These are phyloP conservation scores for Trichoderma pleuroti DNA, from an alignment of 2,329 filamentous ascomycete species.

Conservation along the genomic window DNA sequence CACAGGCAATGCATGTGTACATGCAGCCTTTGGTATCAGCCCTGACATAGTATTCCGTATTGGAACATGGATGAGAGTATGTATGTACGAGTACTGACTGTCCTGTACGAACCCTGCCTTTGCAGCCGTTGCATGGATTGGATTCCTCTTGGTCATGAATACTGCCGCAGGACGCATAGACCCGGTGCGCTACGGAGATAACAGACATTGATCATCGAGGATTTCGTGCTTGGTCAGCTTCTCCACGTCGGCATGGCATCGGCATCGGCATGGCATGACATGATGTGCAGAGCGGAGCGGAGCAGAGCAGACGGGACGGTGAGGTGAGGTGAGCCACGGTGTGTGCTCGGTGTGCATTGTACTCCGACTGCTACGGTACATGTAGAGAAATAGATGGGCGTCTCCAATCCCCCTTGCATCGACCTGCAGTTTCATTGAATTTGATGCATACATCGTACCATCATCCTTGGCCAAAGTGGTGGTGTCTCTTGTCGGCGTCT, in stretches of 20 bases:
- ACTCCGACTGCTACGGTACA: background rate
- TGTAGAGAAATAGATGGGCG: background rate
- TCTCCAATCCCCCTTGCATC: background rate
- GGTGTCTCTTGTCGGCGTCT: background rate
- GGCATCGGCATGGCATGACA: background rate
- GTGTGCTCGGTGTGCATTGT: background rate
- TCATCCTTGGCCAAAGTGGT: background rate
- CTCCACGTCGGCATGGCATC: background rate
- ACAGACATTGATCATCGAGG: background rate
- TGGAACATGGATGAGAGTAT: background rate
- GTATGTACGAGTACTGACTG: background rate
- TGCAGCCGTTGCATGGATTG: background rate
- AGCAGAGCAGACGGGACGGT: background rate
- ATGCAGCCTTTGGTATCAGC: background rate
- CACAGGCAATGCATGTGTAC: background rate
- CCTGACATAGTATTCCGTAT: background rate
- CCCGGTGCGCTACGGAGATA: slow-evolving; percentile 2
- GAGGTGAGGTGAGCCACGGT: background rate
- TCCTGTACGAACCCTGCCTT: background rate
- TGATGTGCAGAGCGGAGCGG: background rate
- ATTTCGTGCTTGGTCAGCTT: background rate
- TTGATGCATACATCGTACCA: background rate
- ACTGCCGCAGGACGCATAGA: background rate
- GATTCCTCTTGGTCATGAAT: background rate
- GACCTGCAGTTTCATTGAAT: background rate